A percentile compares a stretch with the other conserved stretches of the same genome.
Evolutionary conservation across 768 basidiomycete species (phyloP).

Genomic region (Floccularia luteovirens): DNA sequence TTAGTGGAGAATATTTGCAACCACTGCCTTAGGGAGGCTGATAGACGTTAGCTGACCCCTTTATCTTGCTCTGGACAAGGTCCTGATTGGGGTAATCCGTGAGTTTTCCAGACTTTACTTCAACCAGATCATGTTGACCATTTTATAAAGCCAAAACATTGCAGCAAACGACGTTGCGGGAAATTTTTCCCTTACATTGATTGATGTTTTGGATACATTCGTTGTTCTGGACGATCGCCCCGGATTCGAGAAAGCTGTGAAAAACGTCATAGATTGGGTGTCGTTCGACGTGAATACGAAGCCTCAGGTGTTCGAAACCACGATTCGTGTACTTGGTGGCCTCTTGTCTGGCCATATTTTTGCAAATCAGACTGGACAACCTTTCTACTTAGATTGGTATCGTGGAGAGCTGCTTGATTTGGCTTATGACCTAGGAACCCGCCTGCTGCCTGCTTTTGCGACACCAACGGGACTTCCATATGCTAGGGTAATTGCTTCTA

Average conservation of each 20-base stretch:
- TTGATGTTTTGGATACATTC: conserved; percentile 82
- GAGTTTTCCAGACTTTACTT: conserved; percentile 19
- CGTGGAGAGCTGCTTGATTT: conserved; percentile 68
- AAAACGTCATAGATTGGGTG: conserved; percentile 73
- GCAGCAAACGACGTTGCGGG: conserved; percentile 90
- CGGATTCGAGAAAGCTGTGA: conserved; percentile 82
- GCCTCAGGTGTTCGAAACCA: conserved; percentile 98
- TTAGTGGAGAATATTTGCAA: conserved; percentile 17
- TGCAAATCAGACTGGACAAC: conserved; percentile 56
- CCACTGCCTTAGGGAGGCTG: not conserved
- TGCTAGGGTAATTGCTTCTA: conserved; percentile 54
- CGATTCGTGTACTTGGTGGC: conserved; percentile 89
- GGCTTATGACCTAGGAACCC: conserved; percentile 80
- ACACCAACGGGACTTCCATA: conserved; percentile 91
- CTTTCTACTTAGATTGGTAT: conserved; percentile 82
- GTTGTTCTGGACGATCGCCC: conserved; percentile 76
- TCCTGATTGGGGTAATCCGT: conserved; percentile 84
- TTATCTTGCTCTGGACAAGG: conserved; percentile 82
- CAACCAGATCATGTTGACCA: conserved; percentile 5
- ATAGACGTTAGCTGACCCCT: conserved; percentile 61
- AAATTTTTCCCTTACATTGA: conserved; percentile 81
- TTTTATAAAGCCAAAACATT: conserved; percentile 50
- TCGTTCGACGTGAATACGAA: conserved; percentile 91
- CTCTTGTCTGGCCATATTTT: conserved; percentile 81
- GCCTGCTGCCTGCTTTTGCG: conserved; percentile 85